phyloP scores from a whole-genome alignment of 2,329 filamentous ascomycete genomes.

The Triangularia verruculosa region DNA sequence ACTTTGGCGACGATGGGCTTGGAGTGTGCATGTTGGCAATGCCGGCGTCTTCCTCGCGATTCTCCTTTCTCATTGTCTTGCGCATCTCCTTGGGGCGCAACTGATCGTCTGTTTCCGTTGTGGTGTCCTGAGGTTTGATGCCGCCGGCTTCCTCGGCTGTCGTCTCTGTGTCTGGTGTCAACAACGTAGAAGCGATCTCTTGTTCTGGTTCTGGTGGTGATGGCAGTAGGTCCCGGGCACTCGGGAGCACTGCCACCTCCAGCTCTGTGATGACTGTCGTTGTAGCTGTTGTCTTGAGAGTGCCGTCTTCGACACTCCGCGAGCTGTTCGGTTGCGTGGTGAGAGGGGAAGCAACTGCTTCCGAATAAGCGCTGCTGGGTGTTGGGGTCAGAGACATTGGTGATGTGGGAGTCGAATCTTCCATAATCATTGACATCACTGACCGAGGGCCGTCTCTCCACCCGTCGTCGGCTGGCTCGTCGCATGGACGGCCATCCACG shows the following conservation, averaged over 20 bases:
- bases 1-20: constrained; percentile 28
- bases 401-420: constrained; percentile 17
- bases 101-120: not conserved
- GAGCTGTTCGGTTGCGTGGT: constrained; percentile 30
- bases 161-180: constrained; percentile 3
- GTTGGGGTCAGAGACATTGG: constrained; percentile 14
- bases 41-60: constrained; percentile 1
- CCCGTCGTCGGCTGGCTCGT: constrained; percentile 18
- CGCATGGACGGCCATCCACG: constrained; percentile 15
- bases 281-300: constrained; percentile 21
- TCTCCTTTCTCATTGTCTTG: constrained; percentile 24
- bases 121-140: constrained; percentile 5
- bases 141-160: constrained; percentile 12
- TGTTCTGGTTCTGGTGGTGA: constrained; percentile 18
- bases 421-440: constrained; percentile 5
- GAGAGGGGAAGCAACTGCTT: constrained; percentile 29
- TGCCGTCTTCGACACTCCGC: constrained; percentile 28
- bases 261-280: constrained; percentile 14
- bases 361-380: constrained; percentile 21
- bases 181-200: constrained; percentile 34
- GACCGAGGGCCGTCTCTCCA: constrained; percentile 9
- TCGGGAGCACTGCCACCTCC: constrained; percentile 13
- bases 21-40: not conserved
- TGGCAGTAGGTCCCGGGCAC: not conserved
- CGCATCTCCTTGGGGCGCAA: constrained; percentile 16